phyloP scores from a whole-genome alignment of 148 eudicot genomes.

The Suaeda aralocaspica region DNA sequence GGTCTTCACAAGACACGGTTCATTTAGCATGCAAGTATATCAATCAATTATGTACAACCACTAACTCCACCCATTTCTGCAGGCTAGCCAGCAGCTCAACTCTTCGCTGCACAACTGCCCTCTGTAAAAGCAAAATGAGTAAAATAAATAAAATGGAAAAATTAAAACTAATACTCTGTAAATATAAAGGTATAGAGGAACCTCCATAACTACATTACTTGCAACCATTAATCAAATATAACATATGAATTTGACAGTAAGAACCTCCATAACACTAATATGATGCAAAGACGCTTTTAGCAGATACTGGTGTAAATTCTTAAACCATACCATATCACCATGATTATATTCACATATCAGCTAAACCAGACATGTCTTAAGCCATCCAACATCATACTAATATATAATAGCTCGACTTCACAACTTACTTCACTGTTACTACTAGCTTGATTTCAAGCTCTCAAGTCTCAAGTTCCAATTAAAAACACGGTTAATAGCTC shows the following conservation, averaged over 20 bases:
- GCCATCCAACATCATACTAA: too few relatives aligned
- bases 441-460: too few relatives aligned
- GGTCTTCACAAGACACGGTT: conserved; percentile 11
- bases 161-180: neutral
- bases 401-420: too few relatives aligned
- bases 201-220: neutral
- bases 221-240: neutral
- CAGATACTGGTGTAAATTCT: neutral
- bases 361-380: neutral
- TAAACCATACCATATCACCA: neutral
- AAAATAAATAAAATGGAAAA: neutral
- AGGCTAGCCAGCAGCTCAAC: conserved; percentile 13
- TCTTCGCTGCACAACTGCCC: conserved; percentile 15
- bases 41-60: neutral
- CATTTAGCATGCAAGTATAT: conserved; percentile 9
- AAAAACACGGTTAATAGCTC: too few relatives aligned
- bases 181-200: neutral
- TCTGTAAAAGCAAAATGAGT: conserved; percentile 2
- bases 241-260: neutral
- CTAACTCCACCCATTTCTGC: conserved; percentile 1
- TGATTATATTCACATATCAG: neutral
- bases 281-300: neutral
- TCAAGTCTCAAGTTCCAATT: too few relatives aligned
- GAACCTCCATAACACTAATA: neutral
- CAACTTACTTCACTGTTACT: too few relatives aligned